These are phyloP conservation scores for Kwoniella heveanensis DNA, from an alignment of 768 basidiomycete species.

Conservation along the genomic window DNA sequence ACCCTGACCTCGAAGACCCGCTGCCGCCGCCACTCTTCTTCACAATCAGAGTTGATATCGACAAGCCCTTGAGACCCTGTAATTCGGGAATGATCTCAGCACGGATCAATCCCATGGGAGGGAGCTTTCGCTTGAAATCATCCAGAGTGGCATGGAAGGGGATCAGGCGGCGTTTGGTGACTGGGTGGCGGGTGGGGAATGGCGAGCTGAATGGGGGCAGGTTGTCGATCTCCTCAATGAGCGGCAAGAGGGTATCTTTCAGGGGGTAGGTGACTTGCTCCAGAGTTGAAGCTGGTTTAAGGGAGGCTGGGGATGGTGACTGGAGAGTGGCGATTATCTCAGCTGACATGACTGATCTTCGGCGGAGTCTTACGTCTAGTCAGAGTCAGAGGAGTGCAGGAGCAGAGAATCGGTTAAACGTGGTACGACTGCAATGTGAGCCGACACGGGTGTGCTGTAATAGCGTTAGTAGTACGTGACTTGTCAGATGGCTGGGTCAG, in stretches of 20 bases:
- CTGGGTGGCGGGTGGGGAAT: slow-evolving; percentile 20
- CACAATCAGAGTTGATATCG: slow-evolving; percentile 27
- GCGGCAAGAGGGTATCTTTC: not conserved
- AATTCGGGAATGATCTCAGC: slow-evolving; percentile 40
- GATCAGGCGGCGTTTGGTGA: slow-evolving; percentile 9
- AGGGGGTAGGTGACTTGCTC: not conserved
- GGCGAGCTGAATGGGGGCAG: slow-evolving; percentile 16
- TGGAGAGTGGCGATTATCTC: not conserved
- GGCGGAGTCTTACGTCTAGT: too few relatives aligned
- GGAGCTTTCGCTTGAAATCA: slow-evolving; percentile 21
- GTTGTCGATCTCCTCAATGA: slow-evolving; percentile 27
- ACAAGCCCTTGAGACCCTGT: slow-evolving; percentile 2
- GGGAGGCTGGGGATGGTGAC: not conserved
- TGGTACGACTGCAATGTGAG: too few relatives aligned
- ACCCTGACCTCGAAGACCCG: too few relatives aligned
- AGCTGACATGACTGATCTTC: too few relatives aligned
- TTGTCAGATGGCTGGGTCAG: too few relatives aligned
- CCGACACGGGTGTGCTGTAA: too few relatives aligned
- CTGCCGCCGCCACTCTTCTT: slow-evolving; percentile 54
- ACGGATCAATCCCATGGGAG: slow-evolving; percentile 57
- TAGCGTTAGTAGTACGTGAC: too few relatives aligned
- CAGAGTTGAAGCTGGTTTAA: not conserved
- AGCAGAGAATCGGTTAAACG: too few relatives aligned
- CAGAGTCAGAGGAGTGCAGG: too few relatives aligned
- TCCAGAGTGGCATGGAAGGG: slow-evolving; percentile 27